Base-by-base conservation (phyloP, 2,329 filamentous ascomycete species). In the Cytospora mali region DNA sequence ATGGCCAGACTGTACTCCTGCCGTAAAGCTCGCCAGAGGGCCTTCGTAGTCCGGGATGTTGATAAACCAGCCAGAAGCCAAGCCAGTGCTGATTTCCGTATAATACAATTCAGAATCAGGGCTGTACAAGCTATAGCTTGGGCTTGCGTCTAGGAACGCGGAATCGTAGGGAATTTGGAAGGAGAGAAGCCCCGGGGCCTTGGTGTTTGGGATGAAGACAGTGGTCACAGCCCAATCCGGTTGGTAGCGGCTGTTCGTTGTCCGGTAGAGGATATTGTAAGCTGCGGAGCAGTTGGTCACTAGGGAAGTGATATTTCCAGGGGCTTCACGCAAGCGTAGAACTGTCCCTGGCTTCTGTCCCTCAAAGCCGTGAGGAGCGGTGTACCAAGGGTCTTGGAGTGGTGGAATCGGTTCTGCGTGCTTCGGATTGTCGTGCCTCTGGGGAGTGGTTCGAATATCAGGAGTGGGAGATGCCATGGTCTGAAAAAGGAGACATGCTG, bases 31-130 rank as follows among this genome's bases (percentile, higher is more conserved):
- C 0, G 79, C 78, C 23, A 75, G 67, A 3, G 77, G 77, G 0
- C 79, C 78, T 55, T 81, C 77, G 50, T 77, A 79, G 65, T 83
- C 81, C 0, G 81, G 79, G 1, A 76, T 70, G 7, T 72, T 77
- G 31, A 83, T 73, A n/a, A 73, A 73, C 76, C 76, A 80, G 7
- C 78, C 78, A 67, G 71, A 64, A 5, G 70, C 70, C 4, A 81
- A 73, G 5, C 78, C 72, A 28, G 69, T 62, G 18, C 69, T 50
- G 11, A 74, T 67, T 55, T 75, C 73, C 2, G 64, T 59, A 53
- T 72, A 69, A 35, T 16, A 55, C 6, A 31, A 10, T 6, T 25
- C n/a, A 16, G 14, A 70, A 64, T 66, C 66, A 13, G 62, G 56
- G 61, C 58, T 53, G 68, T 69, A 67, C 21, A 76, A 67, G 2